Evolutionary conservation across 495 filamentous ascomycete species (phyloP), one percentile per base, ranked within the genome.

Genomic region (Podospora sp.): DNA sequence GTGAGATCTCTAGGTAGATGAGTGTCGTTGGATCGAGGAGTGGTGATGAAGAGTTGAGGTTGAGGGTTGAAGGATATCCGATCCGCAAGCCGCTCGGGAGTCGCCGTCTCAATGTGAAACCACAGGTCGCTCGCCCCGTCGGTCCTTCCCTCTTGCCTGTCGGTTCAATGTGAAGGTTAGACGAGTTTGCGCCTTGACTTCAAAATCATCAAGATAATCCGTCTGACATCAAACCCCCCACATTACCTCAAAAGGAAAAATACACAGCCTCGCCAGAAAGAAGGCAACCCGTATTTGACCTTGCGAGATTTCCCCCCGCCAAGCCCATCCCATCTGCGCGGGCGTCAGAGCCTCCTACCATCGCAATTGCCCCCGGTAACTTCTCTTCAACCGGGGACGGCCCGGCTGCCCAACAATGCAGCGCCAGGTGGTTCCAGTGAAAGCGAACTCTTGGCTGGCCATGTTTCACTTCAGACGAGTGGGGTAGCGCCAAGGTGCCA

Each of bases 391-490:
- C 20, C 56, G 24, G 24, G 18, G 56, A 4, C 26, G 26, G 29
- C 26, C 29, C 14, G n/a, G n/a, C n/a, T n/a, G 29, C 20, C 57
- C 57, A 60, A 36, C 57, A 29, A 60, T 36, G 57, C 57, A 60
- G 20, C 27, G 57, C 57, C 57, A 60, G 57, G 22, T 60, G 57
- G 57, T 21, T n/a, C 57, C 9, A 40, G 57, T 21, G 26, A 14
- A 6, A 40, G 9, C 26, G 14, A 14, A 21, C 18, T 2, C 25
- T 36, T 60, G 26, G 26, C 24, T 21, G 11, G 57, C 57, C 57
- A 36, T 60, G 57, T 60, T 60, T 36, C 57, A 60, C 57, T 11
- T 36, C 26, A 18, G 27, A 21, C 25, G 57, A 60, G n/a, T 60
- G 57, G 26, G 29, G 57, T 36, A 27, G 9, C 9, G 26, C 25